Conservation (phyloP, 1,284 basidiomycete species). For the Pholiota adiposa region DNA sequence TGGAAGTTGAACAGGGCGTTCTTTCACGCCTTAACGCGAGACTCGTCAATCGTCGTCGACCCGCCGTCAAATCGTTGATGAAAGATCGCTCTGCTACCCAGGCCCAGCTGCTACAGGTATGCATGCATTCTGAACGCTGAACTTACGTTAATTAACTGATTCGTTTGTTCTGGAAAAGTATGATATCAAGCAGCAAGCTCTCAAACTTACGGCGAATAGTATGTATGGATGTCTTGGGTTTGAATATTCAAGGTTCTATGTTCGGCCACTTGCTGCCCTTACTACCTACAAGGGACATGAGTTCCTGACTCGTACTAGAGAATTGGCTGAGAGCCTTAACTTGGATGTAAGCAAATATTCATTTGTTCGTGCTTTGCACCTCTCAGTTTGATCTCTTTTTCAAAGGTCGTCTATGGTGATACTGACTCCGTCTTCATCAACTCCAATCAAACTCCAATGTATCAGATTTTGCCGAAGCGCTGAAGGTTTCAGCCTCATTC, state of each 20-base stretch:
- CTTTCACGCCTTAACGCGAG: constrained; percentile 95
- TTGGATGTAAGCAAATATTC: constrained; percentile 72
- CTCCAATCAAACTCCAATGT: no score
- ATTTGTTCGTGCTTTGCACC: background rate
- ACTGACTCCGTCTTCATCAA: constrained; percentile 99
- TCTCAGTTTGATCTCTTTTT: background rate
- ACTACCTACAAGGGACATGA: constrained; percentile 99
- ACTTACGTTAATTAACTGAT: background rate
- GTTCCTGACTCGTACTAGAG: constrained; percentile 92
- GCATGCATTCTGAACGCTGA: background rate
- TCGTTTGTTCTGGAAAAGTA: constrained; percentile 51
- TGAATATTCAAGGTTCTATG: constrained; percentile 96
- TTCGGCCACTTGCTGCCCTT: constrained; percentile 93
- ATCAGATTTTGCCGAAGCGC: constrained; percentile 84
- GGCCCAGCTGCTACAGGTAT: constrained; percentile 86
- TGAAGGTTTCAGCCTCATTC: constrained; percentile 91
- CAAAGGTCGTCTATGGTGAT: constrained; percentile 96
- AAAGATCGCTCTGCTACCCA: constrained; percentile 83
- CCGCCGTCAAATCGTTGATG: constrained; percentile 94
- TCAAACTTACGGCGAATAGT: constrained; percentile 98
- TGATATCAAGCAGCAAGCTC: constrained; percentile 96
- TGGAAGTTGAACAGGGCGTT: constrained; percentile 82
- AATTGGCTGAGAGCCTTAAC: constrained; percentile 88
- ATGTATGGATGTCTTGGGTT: constrained; percentile 99
- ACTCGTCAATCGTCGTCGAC: constrained; percentile 88